These are phyloP conservation scores for Pichia sp. DNA, from an alignment of 1,139 yeast species.

Conservation along the genomic window DNA sequence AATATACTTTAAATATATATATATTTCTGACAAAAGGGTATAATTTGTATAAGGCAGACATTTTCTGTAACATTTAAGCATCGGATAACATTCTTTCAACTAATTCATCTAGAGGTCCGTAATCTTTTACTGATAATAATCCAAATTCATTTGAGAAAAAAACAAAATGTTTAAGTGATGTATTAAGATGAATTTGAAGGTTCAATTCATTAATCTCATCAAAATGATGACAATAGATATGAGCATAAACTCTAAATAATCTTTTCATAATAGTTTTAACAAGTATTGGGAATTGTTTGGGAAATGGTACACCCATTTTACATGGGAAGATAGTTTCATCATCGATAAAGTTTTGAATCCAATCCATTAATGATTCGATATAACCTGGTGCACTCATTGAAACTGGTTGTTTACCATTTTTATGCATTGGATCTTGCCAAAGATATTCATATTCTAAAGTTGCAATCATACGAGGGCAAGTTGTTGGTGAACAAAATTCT, in stretches of 20 bases:
- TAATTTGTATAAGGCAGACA: too few species aligned
- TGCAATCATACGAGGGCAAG: conserved; percentile 96
- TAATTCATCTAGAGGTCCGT: conserved; percentile 85
- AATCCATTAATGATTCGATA: conserved; percentile 84
- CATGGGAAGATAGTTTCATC: conserved; percentile 87
- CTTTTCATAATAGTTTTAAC: conserved; percentile 85
- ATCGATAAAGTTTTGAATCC: conserved; percentile 89
- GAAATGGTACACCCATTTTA: conserved; percentile 74
- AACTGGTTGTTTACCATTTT: conserved; percentile 48
- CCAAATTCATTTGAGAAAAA: conserved; percentile 79
- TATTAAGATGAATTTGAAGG: conserved; percentile 84
- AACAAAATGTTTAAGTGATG: conserved; percentile 90
- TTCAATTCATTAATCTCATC: conserved; percentile 91
- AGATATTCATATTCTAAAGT: conserved; percentile 93
- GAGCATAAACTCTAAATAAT: conserved; percentile 93
- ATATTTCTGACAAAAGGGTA: background rate
- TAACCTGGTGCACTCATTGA: conserved; percentile 89
- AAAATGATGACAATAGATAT: conserved; percentile 94
- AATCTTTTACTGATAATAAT: conserved; percentile 70
- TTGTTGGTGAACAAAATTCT: conserved; percentile 85
- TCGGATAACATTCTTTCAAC: conserved; percentile 56
- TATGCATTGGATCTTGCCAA: conserved; percentile 72
- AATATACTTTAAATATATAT: background rate
- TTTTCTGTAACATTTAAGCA: conserved; percentile 16
- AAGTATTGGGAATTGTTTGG: conserved; percentile 61